These are phyloP conservation scores for Neopestalotiopsis sp. DNA, from an alignment of 2,329 filamentous ascomycete genomes.

Conservation along the genomic window DNA sequence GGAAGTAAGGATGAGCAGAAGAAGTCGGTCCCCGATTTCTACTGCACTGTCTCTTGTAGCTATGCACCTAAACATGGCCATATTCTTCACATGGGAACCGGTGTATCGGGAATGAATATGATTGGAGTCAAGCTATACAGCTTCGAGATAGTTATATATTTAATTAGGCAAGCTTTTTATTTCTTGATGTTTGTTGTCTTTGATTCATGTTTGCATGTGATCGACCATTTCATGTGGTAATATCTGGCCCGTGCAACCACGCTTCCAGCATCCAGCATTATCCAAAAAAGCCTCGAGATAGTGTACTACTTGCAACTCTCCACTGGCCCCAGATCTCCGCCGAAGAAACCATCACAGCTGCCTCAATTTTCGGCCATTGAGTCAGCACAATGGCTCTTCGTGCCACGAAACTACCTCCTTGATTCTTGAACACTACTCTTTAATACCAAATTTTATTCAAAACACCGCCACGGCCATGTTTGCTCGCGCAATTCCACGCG, in stretches of 20 bases:
- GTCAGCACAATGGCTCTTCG: constrained; percentile 32
- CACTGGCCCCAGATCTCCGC: constrained; percentile 31
- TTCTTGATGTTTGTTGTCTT: background rate
- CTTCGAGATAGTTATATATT: background rate
- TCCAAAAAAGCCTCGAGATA: background rate
- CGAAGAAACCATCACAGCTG: constrained; percentile 36
- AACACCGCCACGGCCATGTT: constrained; percentile 26
- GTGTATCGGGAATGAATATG: too few species aligned
- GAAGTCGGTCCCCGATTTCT: too few species aligned
- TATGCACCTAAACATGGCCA: too few species aligned
- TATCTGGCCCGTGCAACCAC: background rate
- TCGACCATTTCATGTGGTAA: background rate
- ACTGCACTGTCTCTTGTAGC: too few species aligned
- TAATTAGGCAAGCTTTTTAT: background rate
- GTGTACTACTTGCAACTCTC: background rate
- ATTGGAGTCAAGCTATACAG: too few species aligned
- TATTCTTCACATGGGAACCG: too few species aligned
- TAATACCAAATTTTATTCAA: background rate
- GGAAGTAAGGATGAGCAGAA: too few species aligned
- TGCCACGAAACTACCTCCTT: constrained; percentile 22
- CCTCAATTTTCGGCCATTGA: constrained; percentile 27
- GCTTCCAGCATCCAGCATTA: constrained; percentile 3
- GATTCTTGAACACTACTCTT: constrained; percentile 7
- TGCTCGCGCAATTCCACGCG: constrained; percentile 26
- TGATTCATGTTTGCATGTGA: background rate